Percentiles rank a stretch among this genome's conserved stretches.
phyloP scores from a whole-genome alignment of 306 rosid species.

The Sicyos edulis region DNA sequence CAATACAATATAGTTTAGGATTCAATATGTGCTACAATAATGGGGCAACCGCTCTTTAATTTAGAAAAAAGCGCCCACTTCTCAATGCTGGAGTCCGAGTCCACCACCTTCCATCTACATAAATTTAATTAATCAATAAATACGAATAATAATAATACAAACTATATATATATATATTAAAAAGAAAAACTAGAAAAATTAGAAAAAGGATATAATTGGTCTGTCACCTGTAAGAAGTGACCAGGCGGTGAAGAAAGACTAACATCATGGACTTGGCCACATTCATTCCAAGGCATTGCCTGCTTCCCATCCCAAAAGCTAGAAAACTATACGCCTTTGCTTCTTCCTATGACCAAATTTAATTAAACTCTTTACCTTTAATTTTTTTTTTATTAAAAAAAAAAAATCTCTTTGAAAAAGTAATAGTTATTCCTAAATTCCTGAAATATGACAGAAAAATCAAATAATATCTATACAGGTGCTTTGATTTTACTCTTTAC shows the following conservation, averaged over 20 bases:
- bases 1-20: background rate
- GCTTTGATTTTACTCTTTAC: too few species aligned
- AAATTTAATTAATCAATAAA: background rate
- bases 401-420: background rate
- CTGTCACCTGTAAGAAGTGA: slow-evolving; percentile 52
- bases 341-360: slow-evolving; percentile 33
- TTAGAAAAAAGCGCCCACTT: slow-evolving; percentile 67
- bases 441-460: too few species aligned
- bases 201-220: background rate
- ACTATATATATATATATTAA: too few species aligned
- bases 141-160: too few species aligned
- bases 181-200: too few species aligned
- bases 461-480: too few species aligned
- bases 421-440: background rate
- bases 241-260: slow-evolving; percentile 76
- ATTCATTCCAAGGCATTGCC: slow-evolving; percentile 79
- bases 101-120: slow-evolving; percentile 63
- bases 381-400: background rate
- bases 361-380: background rate
- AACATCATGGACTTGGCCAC: slow-evolving; percentile 85
- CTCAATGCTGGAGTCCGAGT: slow-evolving; percentile 61
- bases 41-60: slow-evolving; percentile 64
- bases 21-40: slow-evolving; percentile 33
- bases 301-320: slow-evolving; percentile 91
- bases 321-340: slow-evolving; percentile 62